Evolutionary conservation across 805 yeast genomes (phyloP).

Genomic region (Metschnikowia koreensis): DNA sequence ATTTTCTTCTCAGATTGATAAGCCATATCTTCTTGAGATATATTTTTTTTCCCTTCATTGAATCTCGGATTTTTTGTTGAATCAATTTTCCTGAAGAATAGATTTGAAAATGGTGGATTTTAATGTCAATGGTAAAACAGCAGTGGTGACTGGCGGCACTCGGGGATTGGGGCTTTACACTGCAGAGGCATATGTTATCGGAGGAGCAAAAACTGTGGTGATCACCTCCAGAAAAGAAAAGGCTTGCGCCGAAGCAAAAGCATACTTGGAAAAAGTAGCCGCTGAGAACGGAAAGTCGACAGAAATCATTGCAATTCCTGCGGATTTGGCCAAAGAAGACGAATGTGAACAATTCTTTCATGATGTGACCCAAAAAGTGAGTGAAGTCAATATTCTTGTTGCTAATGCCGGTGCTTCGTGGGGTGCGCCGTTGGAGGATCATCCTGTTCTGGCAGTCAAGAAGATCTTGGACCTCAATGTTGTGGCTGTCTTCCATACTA

Average conservation of each 20-base stretch:
- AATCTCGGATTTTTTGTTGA: not conserved
- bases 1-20: not conserved
- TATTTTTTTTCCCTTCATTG: not conserved
- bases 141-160: constrained; percentile 71
- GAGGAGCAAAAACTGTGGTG: constrained; percentile 61
- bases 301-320: constrained; percentile 46
- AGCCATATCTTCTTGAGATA: not conserved
- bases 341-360: constrained; percentile 47
- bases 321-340: constrained; percentile 51
- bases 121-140: constrained; percentile 59
- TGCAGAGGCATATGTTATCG: constrained; percentile 59
- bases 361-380: constrained; percentile 38
- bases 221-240: constrained; percentile 62
- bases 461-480: constrained; percentile 65
- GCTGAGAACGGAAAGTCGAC: constrained; percentile 31
- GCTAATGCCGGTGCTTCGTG: constrained; percentile 82
- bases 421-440: constrained; percentile 64
- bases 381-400: constrained; percentile 57
- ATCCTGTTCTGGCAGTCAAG: constrained; percentile 59
- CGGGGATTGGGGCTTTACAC: constrained; percentile 71
- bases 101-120: constrained; percentile 37
- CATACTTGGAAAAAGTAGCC: constrained; percentile 35
- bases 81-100: not conserved
- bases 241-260: constrained; percentile 60
- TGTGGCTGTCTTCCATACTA: constrained; percentile 63